Base-by-base conservation (phyloP, 1,284 basidiomycete species). In the Moesziomyces globuligerus region DNA sequence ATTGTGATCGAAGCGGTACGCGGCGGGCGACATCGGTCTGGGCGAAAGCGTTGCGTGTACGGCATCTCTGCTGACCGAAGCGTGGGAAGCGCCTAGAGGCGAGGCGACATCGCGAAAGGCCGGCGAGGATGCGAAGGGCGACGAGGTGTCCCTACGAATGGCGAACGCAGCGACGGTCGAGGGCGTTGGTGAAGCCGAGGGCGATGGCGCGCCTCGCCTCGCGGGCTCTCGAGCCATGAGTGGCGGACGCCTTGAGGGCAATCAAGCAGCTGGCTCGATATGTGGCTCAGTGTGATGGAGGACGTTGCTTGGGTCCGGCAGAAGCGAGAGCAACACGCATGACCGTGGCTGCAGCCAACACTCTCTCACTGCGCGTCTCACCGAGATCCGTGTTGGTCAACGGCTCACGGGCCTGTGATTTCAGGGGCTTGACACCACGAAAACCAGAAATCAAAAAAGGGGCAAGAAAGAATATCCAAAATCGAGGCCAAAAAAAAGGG, bases 1-100 rank as follows among this genome's bases (percentile, higher is more conserved):
- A 34, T 10, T 36, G 18, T 48, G 45, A 29, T 55, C 52, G 34
- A 56, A 37, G 29, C 58, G 58, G 46, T 54, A 48, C 10, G 44
- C 58, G 7, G 41, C 21, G 4, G 58, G 66, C 23, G 58, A 55
- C 47, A 49, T 58, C 13, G 65, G 58, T 1, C 65, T 41, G 25
- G 66, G 47, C 6, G 59, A 62, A 7, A 62, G 51, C 7, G 66
- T 62, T 10, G 66, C 66, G 20, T 58, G 58, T 15, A 53, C 58
- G 17, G 48, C 58, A 32, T 69, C 42, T 13, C 50, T 69, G 42
- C 34, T 58, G 29, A 69, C 39, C 13, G 66, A 69, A 42, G 55
- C 47, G 42, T 61, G 59, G 3, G 66, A 69, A 41, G 66, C 59
- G 47, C 47, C 54, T 18, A 56, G 10, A 9, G 57, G 53, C n/a